Percentiles rank a stretch among this genome's conserved stretches.
These are phyloP conservation scores for Cryphonectria japonica DNA, from an alignment of 2,329 filamentous ascomycete species.

Conservation along the genomic window DNA sequence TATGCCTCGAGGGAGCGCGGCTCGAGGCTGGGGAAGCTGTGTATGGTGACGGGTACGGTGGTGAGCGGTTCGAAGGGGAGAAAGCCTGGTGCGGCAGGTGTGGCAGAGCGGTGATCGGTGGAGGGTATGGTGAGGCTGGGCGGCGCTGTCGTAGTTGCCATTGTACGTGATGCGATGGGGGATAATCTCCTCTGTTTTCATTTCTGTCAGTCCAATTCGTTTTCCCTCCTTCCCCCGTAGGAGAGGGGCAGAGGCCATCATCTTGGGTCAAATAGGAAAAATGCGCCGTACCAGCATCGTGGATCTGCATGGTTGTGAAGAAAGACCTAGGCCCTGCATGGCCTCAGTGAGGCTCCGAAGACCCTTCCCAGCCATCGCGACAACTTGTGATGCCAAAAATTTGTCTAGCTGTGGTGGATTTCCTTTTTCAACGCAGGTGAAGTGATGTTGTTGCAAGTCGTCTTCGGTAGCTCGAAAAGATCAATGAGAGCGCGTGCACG, in stretches of 20 bases:
- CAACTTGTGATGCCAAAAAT: neutral
- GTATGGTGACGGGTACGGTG: slow-evolving; percentile 81
- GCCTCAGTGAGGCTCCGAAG: slow-evolving; percentile 57
- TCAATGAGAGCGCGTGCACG: slow-evolving; percentile 23
- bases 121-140: slow-evolving; percentile 29
- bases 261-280: neutral
- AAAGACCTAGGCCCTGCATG: slow-evolving; percentile 53
- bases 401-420: neutral
- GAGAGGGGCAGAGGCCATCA: neutral
- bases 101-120: slow-evolving; percentile 11
- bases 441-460: neutral
- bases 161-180: slow-evolving; percentile 23
- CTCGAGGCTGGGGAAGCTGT: slow-evolving; percentile 88
- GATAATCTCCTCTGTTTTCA: slow-evolving; percentile 11
- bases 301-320: slow-evolving; percentile 46
- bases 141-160: slow-evolving; percentile 26
- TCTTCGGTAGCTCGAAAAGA: slow-evolving; percentile 22
- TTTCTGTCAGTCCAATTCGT: slow-evolving; percentile 11
- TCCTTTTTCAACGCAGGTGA: neutral
- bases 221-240: slow-evolving; percentile 19
- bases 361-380: slow-evolving; percentile 52
- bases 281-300: slow-evolving; percentile 24
- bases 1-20: slow-evolving; percentile 78
- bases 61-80: slow-evolving; percentile 45
- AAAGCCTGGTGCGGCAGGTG: slow-evolving; percentile 1